Conservation (phyloP, 2,329 filamentous ascomycete genomes). For the Beauveria caledonica region DNA sequence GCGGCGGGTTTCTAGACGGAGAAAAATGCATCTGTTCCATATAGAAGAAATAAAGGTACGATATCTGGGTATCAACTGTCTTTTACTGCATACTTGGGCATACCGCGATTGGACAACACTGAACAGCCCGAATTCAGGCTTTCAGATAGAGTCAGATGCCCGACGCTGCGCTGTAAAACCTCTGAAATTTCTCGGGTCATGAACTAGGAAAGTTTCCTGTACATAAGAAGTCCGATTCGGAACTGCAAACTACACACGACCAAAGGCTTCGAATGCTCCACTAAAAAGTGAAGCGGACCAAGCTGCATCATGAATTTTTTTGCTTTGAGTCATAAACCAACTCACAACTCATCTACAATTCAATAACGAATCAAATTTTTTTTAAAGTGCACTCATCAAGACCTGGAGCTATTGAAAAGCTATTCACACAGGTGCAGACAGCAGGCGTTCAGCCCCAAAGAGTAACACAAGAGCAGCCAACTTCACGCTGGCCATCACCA, state of each 20-base stretch:
- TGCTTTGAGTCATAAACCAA: constrained; percentile 6
- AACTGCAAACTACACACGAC: background rate
- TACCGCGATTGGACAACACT: no score
- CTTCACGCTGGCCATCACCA: constrained; percentile 8
- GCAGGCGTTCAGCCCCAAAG: background rate
- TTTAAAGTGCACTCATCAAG: background rate
- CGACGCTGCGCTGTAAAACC: no score
- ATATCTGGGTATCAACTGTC: background rate
- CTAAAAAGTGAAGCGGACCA: constrained; percentile 9
- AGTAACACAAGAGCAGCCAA: background rate
- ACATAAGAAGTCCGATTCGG: background rate
- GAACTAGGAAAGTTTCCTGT: no score
- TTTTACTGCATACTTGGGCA: no score
- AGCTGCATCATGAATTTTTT: constrained; percentile 9
- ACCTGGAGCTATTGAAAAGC: background rate
- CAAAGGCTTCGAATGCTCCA: background rate
- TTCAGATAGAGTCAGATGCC: no score
- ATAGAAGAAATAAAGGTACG: background rate
- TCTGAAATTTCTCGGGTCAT: no score
- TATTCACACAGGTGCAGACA: background rate
- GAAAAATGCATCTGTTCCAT: background rate
- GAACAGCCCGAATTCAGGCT: no score
- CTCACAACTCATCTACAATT: background rate
- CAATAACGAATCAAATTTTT: background rate
- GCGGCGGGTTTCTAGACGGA: background rate